Evolutionary conservation across 768 basidiomycete genomes (phyloP), one percentile per base, ranked within the genome.

Genomic region (Pleurotus cornucopiae): DNA sequence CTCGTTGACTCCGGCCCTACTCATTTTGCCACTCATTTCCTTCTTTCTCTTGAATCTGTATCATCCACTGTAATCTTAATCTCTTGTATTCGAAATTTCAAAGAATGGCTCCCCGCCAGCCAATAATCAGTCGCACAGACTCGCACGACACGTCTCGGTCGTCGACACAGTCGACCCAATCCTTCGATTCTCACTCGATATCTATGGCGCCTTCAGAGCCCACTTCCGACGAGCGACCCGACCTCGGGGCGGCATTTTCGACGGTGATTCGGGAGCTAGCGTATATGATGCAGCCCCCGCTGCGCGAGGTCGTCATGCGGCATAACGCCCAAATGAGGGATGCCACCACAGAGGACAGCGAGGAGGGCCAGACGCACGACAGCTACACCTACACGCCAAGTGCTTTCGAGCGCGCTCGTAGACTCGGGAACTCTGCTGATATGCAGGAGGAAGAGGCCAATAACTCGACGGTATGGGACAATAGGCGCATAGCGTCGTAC

Each of bases 381-480:
- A 39, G 41, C 21, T 53, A 40, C 26, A 53, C 51, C 72, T 53
- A 40, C 39, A 53, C 51, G 9, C 51, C 51, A 18, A 63, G 14
- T 61, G 55, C 52, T 48, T 57, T 30, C 58, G 58, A 23, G 60
- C 51, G 51, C 39, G 51, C 37, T 12, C 34, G 51, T 4, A n/a
- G 41, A 6, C 4, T 1, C 14, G 41, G n/a, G n/a, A 16, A 4
- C 45, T 34, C 30, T 34, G 9, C 30, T 34, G 9, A 11, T 34
- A 64, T 12, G 59, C 23, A 56, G 49, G 60, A 51, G 44, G 16
- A 30, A 14, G 30, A 41, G n/a, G 63, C 25, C 55, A 63, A 64
- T 26, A 77, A 77, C 4, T 84, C 85, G 34, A 86, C 86, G 1
- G 85, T 86, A 26, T 89, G 88, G 88, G 74, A 75, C 13, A 80